A percentile compares a stretch with the other conserved stretches of the same genome.
These are phyloP conservation scores for Dissophora globulifera DNA, from an alignment of 192 early-diverging fungal species.

Conservation along the genomic window DNA sequence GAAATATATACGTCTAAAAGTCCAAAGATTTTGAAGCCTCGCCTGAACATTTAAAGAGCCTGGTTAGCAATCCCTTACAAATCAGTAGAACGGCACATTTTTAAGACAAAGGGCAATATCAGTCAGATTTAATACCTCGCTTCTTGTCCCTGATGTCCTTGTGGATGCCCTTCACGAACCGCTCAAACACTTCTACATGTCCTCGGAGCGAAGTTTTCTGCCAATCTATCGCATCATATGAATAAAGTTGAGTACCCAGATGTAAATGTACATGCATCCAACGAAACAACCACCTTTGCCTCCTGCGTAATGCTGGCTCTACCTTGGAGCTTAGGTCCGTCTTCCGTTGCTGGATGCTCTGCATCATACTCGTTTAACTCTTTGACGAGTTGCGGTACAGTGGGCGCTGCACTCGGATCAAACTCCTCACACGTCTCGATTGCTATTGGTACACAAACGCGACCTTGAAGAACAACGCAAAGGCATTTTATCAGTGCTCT, in stretches of 20 bases:
- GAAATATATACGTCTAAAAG: constrained; percentile 17
- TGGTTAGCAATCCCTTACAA: too few species aligned
- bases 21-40: constrained; percentile 15
- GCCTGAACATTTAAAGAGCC: too few species aligned
- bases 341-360: constrained; percentile 4
- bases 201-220: constrained; percentile 67
- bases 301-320: not conserved
- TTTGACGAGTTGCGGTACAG: constrained; percentile 69
- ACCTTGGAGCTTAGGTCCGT: constrained; percentile 53
- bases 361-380: constrained; percentile 68
- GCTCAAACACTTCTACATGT: constrained; percentile 73
- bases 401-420: constrained; percentile 85
- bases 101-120: too few species aligned
- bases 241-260: not conserved
- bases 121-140: constrained; percentile 45
- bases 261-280: not conserved
- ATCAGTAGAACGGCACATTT: too few species aligned
- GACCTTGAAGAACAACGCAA: constrained; percentile 56
- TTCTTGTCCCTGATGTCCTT: constrained; percentile 49
- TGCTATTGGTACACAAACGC: constrained; percentile 94
- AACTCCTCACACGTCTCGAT: constrained; percentile 81
- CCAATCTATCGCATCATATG: constrained; percentile 41
- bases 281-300: not conserved
- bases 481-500: not conserved
- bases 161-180: constrained; percentile 67